These are phyloP conservation scores for Penium margaritaceum DNA, from an alignment of 139 green algal genomes.

Conservation along the genomic window DNA sequence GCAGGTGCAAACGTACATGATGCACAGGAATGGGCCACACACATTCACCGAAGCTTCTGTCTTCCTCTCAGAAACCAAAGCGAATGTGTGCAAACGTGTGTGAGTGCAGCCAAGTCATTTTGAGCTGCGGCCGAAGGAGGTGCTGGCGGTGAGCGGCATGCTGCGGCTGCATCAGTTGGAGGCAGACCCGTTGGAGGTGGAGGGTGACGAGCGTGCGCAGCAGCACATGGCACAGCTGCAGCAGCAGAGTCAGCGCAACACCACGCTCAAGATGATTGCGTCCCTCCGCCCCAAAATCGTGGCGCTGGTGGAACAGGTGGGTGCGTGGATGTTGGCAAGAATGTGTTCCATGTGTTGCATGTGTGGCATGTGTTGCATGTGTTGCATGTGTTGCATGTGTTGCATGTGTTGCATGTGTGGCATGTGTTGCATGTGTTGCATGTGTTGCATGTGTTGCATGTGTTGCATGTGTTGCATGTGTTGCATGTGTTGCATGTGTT, in stretches of 20 bases:
- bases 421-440: no score
- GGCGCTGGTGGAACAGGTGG: constrained; percentile 24
- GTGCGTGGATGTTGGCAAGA: background rate
- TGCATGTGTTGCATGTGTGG: background rate
- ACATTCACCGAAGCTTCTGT: no score
- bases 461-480: no score
- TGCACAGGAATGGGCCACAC: no score
- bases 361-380: background rate
- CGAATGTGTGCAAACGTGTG: no score
- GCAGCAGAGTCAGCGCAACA: constrained; percentile 12
- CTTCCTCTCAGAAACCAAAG: no score
- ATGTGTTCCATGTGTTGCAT: background rate
- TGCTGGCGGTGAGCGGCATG: constrained; percentile 28
- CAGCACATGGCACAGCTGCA: background rate
- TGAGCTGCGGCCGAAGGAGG: background rate
- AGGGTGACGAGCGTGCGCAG: background rate
- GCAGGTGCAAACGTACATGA: no score
- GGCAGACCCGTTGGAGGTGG: background rate
- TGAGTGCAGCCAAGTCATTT: background rate
- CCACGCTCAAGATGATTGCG: constrained; percentile 16
- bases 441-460: no score
- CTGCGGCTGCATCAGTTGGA: constrained; percentile 22
- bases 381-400: background rate
- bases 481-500: background rate
- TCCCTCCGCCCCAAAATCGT: constrained; percentile 9